Base-by-base conservation (phyloP, 208 protist species). In the Willaertia magna region DNA sequence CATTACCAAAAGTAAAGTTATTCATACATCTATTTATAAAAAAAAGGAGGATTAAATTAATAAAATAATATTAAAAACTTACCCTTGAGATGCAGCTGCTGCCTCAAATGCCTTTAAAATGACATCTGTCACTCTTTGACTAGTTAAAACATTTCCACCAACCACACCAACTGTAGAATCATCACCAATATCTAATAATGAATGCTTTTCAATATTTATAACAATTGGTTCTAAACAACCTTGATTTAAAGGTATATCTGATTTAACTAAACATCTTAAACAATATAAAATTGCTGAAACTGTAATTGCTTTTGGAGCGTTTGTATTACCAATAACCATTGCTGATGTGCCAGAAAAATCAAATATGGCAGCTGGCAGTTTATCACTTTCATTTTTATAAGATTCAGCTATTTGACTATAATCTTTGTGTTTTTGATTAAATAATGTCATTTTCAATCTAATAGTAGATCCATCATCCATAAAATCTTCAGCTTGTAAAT, bases 381-480 rank as follows among this genome's bases (percentile, higher is more conserved):
- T 67, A 4, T 59, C 51, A 67, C 22, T 34, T 22, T 3, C 22
- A 22, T 67, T 67, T 49, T 12, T 49, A 34, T 34, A 67, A 11
- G 26, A 7, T 67, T 67, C 55, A n/a, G n/a, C n/a, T n/a, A n/a
- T n/a, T n/a, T n/a, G n/a, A n/a, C n/a, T n/a, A n/a, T n/a, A n/a
- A n/a, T n/a, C n/a, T n/a, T n/a, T n/a, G 30, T 76, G 67, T 76
- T 86, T 89, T 34, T 89, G 85, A 40, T 86, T 87, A 82, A 96
- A 88, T 74, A 98, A 95, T 14, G 90, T 92, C 79, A 97, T 89
- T 75, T 85, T 85, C 22, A 97, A 90, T 43, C 85, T 44, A 78
- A 98, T 97, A 14, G 88, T 88, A 18, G 94, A 94, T 34, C 96
- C 96, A 86, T 98, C 96, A 90, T 98, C 96, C 96, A 98, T 98